phyloP scores from a whole-genome alignment of 2,329 filamentous ascomycete genomes.

The Dryadomyces quercivorus region DNA sequence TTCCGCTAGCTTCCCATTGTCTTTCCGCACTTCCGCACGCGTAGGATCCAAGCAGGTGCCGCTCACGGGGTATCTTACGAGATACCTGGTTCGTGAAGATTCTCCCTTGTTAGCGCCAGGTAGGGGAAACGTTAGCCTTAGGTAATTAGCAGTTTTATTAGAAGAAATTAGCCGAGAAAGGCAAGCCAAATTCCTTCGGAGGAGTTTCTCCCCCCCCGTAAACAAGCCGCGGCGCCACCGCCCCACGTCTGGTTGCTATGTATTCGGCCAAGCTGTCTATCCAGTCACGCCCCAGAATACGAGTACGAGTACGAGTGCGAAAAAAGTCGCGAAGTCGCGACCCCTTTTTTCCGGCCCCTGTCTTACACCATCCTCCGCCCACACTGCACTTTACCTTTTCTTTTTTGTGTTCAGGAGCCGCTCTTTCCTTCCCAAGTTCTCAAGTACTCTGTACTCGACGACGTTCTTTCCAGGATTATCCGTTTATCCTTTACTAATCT shows the following conservation, averaged over 20 bases:
- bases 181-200: not conserved
- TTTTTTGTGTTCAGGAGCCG: not conserved
- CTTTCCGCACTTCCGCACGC: too few species aligned
- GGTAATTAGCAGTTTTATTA: too few species aligned
- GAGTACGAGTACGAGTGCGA: conserved; percentile 2
- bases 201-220: not conserved
- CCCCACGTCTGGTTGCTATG: not conserved
- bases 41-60: too few species aligned
- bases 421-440: not conserved
- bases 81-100: too few species aligned
- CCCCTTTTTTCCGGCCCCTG: not conserved
- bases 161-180: not conserved
- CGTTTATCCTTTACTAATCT: not conserved
- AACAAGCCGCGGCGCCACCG: not conserved
- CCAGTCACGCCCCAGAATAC: not conserved
- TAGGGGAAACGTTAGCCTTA: too few species aligned
- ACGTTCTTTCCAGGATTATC: too few species aligned
- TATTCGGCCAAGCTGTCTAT: not conserved
- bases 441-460: too few species aligned
- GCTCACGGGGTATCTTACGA: too few species aligned
- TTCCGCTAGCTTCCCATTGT: too few species aligned
- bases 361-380: not conserved
- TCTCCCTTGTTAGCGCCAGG: too few species aligned
- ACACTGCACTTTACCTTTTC: not conserved
- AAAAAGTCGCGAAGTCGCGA: not conserved